Percentiles rank a stretch among this genome's conserved stretches.
Conservation (phyloP, 306 rosid species). For the Citrullus mucosospermus region DNA sequence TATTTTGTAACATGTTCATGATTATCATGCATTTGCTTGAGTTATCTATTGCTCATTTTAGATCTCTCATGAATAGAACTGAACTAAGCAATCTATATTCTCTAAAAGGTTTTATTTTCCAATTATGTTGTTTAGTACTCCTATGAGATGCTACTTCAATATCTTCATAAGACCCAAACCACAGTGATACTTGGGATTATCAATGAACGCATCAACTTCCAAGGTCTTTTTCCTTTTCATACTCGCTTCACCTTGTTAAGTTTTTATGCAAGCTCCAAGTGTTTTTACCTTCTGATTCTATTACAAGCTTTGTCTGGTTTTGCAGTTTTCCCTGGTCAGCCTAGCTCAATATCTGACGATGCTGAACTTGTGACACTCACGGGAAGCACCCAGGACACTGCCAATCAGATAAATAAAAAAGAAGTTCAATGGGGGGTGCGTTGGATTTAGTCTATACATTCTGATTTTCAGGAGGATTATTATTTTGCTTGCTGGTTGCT, state of each 20-base stretch:
- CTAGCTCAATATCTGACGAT: constrained; percentile 77
- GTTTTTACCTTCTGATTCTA: background rate
- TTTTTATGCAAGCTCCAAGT: background rate
- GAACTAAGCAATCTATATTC: background rate
- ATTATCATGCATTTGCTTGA: background rate
- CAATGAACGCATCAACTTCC: constrained; percentile 87
- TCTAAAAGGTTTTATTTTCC: constrained; percentile 6
- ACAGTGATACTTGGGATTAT: constrained; percentile 82
- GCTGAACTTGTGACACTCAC: constrained; percentile 70
- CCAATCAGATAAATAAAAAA: constrained; percentile 68
- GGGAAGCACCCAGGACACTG: constrained; percentile 80
- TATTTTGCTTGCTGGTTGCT: background rate
- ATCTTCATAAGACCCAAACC: constrained; percentile 62
- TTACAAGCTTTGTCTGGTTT: background rate
- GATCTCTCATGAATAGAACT: background rate
- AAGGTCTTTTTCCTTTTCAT: constrained; percentile 33
- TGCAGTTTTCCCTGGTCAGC: constrained; percentile 83
- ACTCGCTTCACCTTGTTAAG: background rate
- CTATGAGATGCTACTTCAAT: constrained; percentile 83
- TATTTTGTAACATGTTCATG: constrained; percentile 1
- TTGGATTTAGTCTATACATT: constrained; percentile 1
- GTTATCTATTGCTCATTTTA: background rate
- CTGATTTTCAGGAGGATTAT: background rate
- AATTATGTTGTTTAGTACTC: constrained; percentile 54
- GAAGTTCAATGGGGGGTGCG: constrained; percentile 98